Evolutionary conservation across 257 asterid species (phyloP).

Genomic region (Marsdenia floribunda): DNA sequence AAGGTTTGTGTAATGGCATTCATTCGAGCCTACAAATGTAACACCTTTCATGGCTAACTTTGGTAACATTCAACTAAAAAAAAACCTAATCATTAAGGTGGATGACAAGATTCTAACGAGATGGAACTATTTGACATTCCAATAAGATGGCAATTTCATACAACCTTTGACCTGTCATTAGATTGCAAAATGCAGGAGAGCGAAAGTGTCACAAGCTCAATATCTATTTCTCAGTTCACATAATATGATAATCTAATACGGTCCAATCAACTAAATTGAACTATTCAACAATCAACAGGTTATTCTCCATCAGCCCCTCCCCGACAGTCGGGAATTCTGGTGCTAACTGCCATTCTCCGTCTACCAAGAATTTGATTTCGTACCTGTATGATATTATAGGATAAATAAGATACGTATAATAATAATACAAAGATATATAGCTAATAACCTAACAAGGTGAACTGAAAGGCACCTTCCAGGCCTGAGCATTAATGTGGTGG

Average conservation of each 20-base stretch:
- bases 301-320: conserved; percentile 74
- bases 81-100: not conserved
- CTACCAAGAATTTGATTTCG: conserved; percentile 76
- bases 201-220: not conserved
- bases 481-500: conserved; percentile 70
- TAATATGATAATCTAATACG: not conserved
- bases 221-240: not conserved
- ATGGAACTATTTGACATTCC: not conserved
- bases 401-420: not conserved
- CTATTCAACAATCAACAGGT: conserved; percentile 68
- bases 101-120: not conserved
- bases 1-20: too few species aligned
- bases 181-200: not conserved
- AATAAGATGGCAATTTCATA: not conserved
- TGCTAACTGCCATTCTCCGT: conserved; percentile 80
- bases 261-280: conserved; percentile 7
- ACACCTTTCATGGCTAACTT: not conserved
- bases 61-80: not conserved
- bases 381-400: conserved; percentile 30
- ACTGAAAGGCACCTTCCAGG: conserved; percentile 71
- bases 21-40: too few species aligned
- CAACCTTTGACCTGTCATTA: not conserved
- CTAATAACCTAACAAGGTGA: not conserved
- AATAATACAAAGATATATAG: not conserved
- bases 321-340: conserved; percentile 70